Percentiles rank a stretch among this genome's conserved stretches.
These are phyloP conservation scores for Ophiosphaerella korrae DNA, from an alignment of 2,329 filamentous ascomycete species.

Conservation along the genomic window DNA sequence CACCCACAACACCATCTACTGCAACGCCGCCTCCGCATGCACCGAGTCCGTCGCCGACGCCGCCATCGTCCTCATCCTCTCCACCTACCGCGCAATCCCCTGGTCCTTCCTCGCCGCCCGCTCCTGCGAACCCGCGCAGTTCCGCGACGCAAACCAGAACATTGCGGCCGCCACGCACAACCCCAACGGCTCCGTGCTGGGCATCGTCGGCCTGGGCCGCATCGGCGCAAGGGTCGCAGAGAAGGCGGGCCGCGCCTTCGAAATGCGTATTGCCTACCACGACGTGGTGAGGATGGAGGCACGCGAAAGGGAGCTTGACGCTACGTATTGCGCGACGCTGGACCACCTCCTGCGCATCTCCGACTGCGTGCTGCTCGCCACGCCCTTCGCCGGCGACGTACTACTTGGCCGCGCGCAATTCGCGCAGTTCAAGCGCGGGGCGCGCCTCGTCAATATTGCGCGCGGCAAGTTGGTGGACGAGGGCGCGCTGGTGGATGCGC, in stretches of 20 bases:
- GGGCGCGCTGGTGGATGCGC: slow-evolving; percentile 63
- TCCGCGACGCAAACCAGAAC: slow-evolving; percentile 64
- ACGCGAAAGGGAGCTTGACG: slow-evolving; percentile 56
- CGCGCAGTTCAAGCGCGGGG: slow-evolving; percentile 58
- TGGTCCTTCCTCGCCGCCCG: slow-evolving; percentile 66
- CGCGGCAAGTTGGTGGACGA: slow-evolving; percentile 69
- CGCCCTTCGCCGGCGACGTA: slow-evolving; percentile 58
- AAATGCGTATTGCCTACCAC: slow-evolving; percentile 69
- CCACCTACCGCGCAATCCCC: slow-evolving; percentile 69
- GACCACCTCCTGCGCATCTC: slow-evolving; percentile 57
- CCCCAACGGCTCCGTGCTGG: slow-evolving; percentile 64
- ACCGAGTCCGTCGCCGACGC: slow-evolving; percentile 76
- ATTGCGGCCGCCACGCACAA: slow-evolving; percentile 67
- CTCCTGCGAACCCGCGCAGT: slow-evolving; percentile 51
- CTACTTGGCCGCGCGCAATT: slow-evolving; percentile 59
- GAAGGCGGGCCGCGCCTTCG: slow-evolving; percentile 64
- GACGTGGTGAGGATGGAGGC: slow-evolving; percentile 60
- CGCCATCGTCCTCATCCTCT: slow-evolving; percentile 70
- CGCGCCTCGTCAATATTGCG: slow-evolving; percentile 69
- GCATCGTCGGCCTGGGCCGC: slow-evolving; percentile 72
- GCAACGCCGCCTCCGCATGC: slow-evolving; percentile 72
- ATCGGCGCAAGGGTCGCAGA: slow-evolving; percentile 58
- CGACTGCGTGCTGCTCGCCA: slow-evolving; percentile 68
- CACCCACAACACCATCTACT: slow-evolving; percentile 69
- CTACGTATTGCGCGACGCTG: slow-evolving; percentile 58